phyloP scores from a whole-genome alignment of 169 alveolate genomes.

The Cystoisospora suis region DNA sequence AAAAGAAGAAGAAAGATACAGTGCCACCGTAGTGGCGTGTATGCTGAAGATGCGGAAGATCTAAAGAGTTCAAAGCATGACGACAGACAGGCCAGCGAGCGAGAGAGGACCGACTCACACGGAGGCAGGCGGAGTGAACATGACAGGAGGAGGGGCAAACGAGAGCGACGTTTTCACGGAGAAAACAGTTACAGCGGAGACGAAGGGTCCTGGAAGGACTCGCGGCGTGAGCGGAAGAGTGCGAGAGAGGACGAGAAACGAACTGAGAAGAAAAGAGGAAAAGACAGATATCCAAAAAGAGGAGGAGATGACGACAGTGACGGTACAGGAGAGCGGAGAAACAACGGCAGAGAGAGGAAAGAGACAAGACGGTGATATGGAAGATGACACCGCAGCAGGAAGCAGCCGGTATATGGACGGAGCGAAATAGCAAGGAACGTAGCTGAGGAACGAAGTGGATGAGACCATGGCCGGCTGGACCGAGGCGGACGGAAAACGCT shows the following conservation, averaged over 20 bases:
- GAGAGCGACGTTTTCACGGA: not conserved
- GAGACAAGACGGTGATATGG: no score
- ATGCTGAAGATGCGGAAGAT: no score
- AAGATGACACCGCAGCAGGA: no score
- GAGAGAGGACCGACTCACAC: not conserved
- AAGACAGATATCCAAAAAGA: not conserved
- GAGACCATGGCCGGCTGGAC: no score
- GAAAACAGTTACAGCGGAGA: not conserved
- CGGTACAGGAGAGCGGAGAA: not conserved
- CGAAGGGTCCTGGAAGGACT: not conserved
- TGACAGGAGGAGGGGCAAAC: not conserved
- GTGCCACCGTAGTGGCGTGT: not conserved
- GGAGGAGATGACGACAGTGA: not conserved
- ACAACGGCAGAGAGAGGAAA: slow-evolving; percentile 1
- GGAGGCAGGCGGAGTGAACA: not conserved
- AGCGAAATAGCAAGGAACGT: no score
- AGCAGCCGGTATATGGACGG: no score
- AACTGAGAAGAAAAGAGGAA: not conserved
- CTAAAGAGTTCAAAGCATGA: no score
- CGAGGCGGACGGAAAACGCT: no score
- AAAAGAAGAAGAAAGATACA: not conserved
- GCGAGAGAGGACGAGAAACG: not conserved
- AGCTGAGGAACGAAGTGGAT: no score
- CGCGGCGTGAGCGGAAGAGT: not conserved
- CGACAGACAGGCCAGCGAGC: not conserved